Base-by-base conservation (phyloP, 805 yeast genomes). In the Lachancea mirantina region DNA sequence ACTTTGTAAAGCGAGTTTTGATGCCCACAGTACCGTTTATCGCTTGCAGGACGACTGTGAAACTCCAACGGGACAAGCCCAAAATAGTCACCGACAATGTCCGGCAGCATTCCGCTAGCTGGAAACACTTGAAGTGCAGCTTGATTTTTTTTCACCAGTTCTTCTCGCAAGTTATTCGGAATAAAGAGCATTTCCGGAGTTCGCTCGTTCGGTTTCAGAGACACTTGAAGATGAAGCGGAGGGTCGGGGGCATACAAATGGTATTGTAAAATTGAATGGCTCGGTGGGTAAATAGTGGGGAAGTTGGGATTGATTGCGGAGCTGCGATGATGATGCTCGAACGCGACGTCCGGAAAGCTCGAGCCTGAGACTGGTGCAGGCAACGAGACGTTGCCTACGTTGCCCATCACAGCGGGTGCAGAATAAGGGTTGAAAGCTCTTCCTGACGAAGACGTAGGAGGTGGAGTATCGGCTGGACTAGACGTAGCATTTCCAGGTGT, bases 191-290 rank as follows among this genome's bases (percentile, higher is more conserved):
- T 71, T 34, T 73, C 72, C 3, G 78, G 72, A 19, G 74, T 75
- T 26, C 85, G 70, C 58, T 87, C 88, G 52, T 87, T 76, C 1
- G 84, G 74, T 30, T 70, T 68, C 40, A 82, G 61, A 9, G 78
- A 76, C 7, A 72, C 57, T 24, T 68, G 66, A 29, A 78, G 55
- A 49, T 79, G 77, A 6, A 87, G 88, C 3, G 88, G 84, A 7
- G 96, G 89, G 19, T 75, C 70, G 2, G 96, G 96, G 0, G 96
- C 92, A 59, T 89, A 88, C 23, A 85, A 60, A 58, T 88, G 95
- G 53, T 84, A 83, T 49, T 85, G 85, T 26, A 84, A 62, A 43
- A 56, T 45, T 23, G 58, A 60, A 23, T 57, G 58, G 6, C 65
- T 46, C 26, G 64, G 67, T 18, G 68, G 65, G 18, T 65, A 61